phyloP scores from a whole-genome alignment of 2,329 filamentous ascomycete genomes.

The Falciphora oryzae region DNA sequence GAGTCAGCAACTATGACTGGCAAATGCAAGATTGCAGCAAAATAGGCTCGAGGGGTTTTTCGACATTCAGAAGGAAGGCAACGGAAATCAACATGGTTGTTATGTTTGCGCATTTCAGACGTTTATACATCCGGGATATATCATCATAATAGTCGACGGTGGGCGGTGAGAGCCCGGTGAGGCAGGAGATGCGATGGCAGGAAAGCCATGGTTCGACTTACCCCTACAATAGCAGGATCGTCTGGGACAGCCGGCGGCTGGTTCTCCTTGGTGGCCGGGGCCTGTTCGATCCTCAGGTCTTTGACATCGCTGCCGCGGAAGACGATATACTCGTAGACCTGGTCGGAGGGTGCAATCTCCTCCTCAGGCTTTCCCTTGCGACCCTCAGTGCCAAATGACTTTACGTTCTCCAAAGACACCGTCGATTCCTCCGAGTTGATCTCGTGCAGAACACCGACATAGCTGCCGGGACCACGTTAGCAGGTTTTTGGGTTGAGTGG shows the following conservation, averaged over 20 bases:
- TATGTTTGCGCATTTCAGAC: conserved; percentile 81
- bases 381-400: conserved; percentile 90
- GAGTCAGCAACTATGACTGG: conserved; percentile 10
- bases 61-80: conserved; percentile 97
- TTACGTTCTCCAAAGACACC: conserved; percentile 93
- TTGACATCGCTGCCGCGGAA: conserved; percentile 98
- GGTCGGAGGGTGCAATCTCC: conserved; percentile 77
- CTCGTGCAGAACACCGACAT: conserved; percentile 91
- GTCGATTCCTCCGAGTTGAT: conserved; percentile 98
- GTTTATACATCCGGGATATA: conserved; percentile 96
- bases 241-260: conserved; percentile 76
- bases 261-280: conserved; percentile 65
- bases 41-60: conserved; percentile 15
- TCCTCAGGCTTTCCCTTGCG: conserved; percentile 72
- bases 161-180: conserved; percentile 12
- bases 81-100: conserved; percentile 94
- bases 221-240: conserved; percentile 93
- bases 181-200: conserved; percentile 10
- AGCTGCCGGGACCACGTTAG: conserved; percentile 49
- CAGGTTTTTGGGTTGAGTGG: conserved; percentile 25
- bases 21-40: too few species aligned
- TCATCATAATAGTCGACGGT: conserved; percentile 64
- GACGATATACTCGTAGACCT: conserved; percentile 97
- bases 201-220: conserved; percentile 54
- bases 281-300: conserved; percentile 88